These are phyloP conservation scores for Ophiocordyceps camponoti-rufipedis DNA, from an alignment of 2,329 filamentous ascomycete species.

Conservation along the genomic window DNA sequence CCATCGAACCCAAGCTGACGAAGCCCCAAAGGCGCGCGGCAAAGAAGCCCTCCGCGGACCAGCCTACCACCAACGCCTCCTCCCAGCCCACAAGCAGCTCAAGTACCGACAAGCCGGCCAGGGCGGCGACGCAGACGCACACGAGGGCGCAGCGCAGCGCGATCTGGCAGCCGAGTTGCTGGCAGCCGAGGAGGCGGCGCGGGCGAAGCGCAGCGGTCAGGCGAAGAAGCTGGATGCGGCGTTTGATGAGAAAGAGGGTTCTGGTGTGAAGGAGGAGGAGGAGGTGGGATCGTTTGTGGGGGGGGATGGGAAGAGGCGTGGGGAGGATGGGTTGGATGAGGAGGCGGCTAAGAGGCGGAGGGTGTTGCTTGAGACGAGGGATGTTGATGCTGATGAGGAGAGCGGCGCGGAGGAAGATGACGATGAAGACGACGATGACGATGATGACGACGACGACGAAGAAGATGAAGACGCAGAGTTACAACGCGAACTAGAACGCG, in stretches of 20 bases:
- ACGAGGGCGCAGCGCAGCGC: constrained; percentile 41
- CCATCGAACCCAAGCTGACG: not conserved
- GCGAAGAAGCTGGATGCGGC: constrained; percentile 22
- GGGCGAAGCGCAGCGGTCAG: constrained; percentile 56
- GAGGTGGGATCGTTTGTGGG: constrained; percentile 37
- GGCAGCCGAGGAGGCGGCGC: constrained; percentile 73
- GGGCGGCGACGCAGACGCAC: constrained; percentile 48
- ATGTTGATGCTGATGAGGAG: constrained; percentile 62
- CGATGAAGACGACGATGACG: constrained; percentile 29
- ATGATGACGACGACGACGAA: constrained; percentile 28
- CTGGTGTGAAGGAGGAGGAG: constrained; percentile 12
- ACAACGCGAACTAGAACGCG: constrained; percentile 85
- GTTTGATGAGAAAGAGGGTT: constrained; percentile 22
- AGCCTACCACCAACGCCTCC: constrained; percentile 88
- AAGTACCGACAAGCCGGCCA: constrained; percentile 81
- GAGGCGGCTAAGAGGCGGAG: not conserved
- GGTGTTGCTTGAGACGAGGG: constrained; percentile 33
- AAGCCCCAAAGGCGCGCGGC: constrained; percentile 49
- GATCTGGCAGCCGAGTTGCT: constrained; percentile 84
- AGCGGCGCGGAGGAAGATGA: constrained; percentile 51
- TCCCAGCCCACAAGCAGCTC: constrained; percentile 82
- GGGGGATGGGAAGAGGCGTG: constrained; percentile 7
- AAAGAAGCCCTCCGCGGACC: constrained; percentile 89
- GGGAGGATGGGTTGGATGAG: constrained; percentile 31
- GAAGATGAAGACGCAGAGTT: constrained; percentile 58